Conservation (phyloP, 2,329 filamentous ascomycete genomes). For the Venturia nashicola region DNA sequence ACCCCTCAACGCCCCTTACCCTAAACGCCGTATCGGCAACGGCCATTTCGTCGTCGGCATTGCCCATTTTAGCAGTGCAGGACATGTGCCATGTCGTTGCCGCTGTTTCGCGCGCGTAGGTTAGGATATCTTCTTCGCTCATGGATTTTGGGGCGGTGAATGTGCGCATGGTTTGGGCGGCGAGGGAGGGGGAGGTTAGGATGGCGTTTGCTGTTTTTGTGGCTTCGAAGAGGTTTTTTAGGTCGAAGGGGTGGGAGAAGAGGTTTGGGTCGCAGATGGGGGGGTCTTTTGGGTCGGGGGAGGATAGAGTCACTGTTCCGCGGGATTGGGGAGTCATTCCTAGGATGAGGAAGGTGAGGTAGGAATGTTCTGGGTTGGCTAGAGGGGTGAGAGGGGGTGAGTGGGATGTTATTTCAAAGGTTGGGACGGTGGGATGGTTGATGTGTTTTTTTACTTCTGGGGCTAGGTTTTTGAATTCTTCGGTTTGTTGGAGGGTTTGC, state of each 20-base stretch:
- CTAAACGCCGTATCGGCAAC: slow-evolving; percentile 33
- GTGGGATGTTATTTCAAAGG: slow-evolving; percentile 42
- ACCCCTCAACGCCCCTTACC: slow-evolving; percentile 24
- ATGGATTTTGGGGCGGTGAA: slow-evolving; percentile 33
- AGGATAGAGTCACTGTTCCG: slow-evolving; percentile 41
- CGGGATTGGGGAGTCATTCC: slow-evolving; percentile 39
- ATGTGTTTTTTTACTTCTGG: slow-evolving; percentile 32
- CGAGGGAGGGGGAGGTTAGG: slow-evolving; percentile 29
- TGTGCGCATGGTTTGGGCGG: slow-evolving; percentile 30
- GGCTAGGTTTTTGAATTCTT: slow-evolving; percentile 41
- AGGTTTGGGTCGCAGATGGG: slow-evolving; percentile 42
- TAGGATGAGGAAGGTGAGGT: slow-evolving; percentile 35
- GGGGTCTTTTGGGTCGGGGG: slow-evolving; percentile 37
- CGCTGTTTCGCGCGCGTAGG: slow-evolving; percentile 33
- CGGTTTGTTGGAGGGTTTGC: slow-evolving; percentile 21
- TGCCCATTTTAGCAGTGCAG: slow-evolving; percentile 47
- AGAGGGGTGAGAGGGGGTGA: slow-evolving; percentile 19
- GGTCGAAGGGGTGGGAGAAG: slow-evolving; percentile 42
- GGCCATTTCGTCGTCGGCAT: slow-evolving; percentile 14
- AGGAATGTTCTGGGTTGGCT: slow-evolving; percentile 25
- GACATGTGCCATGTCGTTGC: slow-evolving; percentile 43
- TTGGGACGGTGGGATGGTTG: slow-evolving; percentile 38
- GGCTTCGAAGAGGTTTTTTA: slow-evolving; percentile 35
- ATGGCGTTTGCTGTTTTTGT: slow-evolving; percentile 31
- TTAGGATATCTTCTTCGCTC: slow-evolving; percentile 41